These are phyloP conservation scores for Coleophoma eucalyptorum DNA, from an alignment of 2,329 filamentous ascomycete genomes.

Conservation along the genomic window DNA sequence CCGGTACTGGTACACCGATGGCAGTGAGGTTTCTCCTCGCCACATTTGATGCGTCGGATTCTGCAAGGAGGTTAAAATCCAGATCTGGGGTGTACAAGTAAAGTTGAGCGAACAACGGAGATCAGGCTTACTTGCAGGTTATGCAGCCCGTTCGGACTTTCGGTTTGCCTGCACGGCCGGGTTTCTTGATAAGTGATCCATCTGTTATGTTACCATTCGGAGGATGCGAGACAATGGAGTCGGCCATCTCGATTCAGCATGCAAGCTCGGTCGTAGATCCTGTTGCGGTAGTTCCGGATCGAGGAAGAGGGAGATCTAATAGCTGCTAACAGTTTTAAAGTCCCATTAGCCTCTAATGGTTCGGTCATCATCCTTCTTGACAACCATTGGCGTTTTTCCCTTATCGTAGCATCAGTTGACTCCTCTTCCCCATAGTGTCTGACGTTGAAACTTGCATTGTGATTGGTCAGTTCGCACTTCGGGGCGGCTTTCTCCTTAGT, in stretches of 20 bases:
- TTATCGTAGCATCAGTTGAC: too few relatives aligned
- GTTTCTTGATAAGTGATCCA: neutral
- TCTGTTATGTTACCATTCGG: too few relatives aligned
- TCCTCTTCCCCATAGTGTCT: too few relatives aligned
- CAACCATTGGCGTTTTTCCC: too few relatives aligned
- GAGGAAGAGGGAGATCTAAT: too few relatives aligned
- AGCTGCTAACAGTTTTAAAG: too few relatives aligned
- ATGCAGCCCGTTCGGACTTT: neutral
- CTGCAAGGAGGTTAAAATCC: neutral
- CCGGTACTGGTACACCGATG: constrained; percentile 1
- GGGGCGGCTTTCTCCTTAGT: neutral
- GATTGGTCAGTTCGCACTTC: neutral
- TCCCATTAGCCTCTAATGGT: too few relatives aligned
- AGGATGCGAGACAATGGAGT: too few relatives aligned
- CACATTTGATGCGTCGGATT: constrained; percentile 3
- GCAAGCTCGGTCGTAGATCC: too few relatives aligned
- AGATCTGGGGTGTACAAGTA: neutral
- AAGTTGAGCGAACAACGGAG: neutral
- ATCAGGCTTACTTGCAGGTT: neutral
- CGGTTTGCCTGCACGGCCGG: neutral
- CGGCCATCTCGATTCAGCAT: too few relatives aligned
- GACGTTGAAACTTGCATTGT: neutral
- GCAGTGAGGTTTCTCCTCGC: constrained; percentile 1
- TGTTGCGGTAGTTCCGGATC: too few relatives aligned
- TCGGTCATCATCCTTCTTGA: too few relatives aligned